Base-by-base conservation (phyloP, 148 eudicot species). In the Heliosperma pusillum region DNA sequence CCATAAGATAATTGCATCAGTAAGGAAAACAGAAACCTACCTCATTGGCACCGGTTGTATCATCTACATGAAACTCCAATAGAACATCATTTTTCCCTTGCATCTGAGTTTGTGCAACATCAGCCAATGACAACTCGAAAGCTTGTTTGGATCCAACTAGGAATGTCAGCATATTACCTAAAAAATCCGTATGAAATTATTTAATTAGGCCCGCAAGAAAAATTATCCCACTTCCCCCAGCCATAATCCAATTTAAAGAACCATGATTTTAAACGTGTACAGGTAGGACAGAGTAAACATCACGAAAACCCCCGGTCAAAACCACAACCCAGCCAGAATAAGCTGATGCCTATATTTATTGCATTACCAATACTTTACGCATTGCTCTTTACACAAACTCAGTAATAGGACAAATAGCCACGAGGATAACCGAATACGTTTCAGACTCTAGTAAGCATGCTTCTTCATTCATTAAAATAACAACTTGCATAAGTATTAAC, bases 1-100 rank as follows among this genome's bases (percentile, higher is more conserved):
- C 17, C 66, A 72, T 30, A 30, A 57, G n/a, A 27, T 73, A 13
- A 27, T 11, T 8, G 33, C 11, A 71, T 73, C 27, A 42, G 21
- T 53, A 53, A 70, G 12, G 27, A 74, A 44, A 56, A 20, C 70
- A 64, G 45, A 71, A 70, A 76, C 58, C 64, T 76, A 95, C 99
- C 99, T 95, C 99, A 79, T 95, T 95, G 44, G 99, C 99, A 77
- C 97, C 97, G 67, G 96, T 85, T 19, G 91, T 89, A 75, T 95
- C 99, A 87, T 95, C 99, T 70, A 92, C 96, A 64, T 95, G 99
- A 71, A 95, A 95, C 85, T 95, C 99, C 88, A 95, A 75, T 50
- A 92, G 82, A 66, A 95, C 96, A 64, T 95, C 99, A 80, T 88
- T 95, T 81, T 95, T 95, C 15, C 94, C 99, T 85, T 95, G 99